Evolutionary conservation across 2,329 filamentous ascomycete genomes (phyloP).

Genomic region (Fusarium sp.): DNA sequence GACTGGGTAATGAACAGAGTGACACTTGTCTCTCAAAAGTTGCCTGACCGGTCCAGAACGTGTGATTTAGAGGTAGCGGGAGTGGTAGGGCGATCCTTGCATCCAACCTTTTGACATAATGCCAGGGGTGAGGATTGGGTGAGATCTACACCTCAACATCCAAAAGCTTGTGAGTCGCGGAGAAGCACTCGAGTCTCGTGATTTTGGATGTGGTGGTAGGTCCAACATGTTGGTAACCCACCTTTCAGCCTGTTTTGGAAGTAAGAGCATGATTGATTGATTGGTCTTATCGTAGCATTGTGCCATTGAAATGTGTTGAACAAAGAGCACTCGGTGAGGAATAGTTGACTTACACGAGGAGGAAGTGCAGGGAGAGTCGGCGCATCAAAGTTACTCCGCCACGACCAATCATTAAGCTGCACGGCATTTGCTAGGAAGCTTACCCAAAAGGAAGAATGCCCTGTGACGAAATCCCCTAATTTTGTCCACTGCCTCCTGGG

Average conservation of each 20-base stretch:
- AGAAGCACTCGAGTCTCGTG: slow-evolving; percentile 21
- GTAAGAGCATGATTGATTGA: slow-evolving; percentile 14
- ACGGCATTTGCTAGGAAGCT: not conserved
- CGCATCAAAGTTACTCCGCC: slow-evolving; percentile 32
- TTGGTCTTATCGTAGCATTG: slow-evolving; percentile 21
- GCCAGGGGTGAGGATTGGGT: slow-evolving; percentile 25
- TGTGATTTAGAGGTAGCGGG: slow-evolving; percentile 24
- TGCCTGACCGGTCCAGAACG: slow-evolving; percentile 29
- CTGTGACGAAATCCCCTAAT: not conserved
- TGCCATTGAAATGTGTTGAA: slow-evolving; percentile 16
- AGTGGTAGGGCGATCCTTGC: slow-evolving; percentile 25
- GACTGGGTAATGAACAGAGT: slow-evolving; percentile 16
- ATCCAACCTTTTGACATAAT: slow-evolving; percentile 22
- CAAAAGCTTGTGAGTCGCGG: slow-evolving; percentile 6
- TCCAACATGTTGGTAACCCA: slow-evolving; percentile 2
- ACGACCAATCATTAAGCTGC: slow-evolving; percentile 3
- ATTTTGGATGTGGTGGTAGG: slow-evolving; percentile 10
- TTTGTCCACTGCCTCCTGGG: not conserved
- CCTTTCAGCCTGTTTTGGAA: slow-evolving; percentile 6
- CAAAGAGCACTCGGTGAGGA: slow-evolving; percentile 27
- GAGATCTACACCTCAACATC: not conserved
- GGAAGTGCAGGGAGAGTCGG: not conserved
- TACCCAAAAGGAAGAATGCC: not conserved
- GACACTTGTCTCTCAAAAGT: slow-evolving; percentile 22
- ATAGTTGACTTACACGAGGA: slow-evolving; percentile 30